Evolutionary conservation across 2,329 filamentous ascomycete species (phyloP).

Genomic region (Pseudocercospora vitis): DNA sequence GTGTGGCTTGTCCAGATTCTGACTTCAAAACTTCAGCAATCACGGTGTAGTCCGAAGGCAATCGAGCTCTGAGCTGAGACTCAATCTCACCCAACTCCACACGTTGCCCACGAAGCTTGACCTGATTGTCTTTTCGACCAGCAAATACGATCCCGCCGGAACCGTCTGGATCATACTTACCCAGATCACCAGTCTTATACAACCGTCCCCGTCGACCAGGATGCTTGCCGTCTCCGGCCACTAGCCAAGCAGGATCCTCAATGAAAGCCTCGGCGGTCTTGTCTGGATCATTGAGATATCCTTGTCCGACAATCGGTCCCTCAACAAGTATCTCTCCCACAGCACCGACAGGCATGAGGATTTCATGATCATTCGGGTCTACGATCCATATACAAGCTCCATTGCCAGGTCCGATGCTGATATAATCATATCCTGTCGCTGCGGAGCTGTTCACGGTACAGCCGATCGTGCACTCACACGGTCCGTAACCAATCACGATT

Average conservation of each 20-base stretch:
- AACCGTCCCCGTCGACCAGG: slow-evolving; percentile 42
- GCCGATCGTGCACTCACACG: not conserved
- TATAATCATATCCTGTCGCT: not conserved
- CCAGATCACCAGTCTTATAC: slow-evolving; percentile 30
- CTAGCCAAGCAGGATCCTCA: slow-evolving; percentile 9
- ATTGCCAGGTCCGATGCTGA: not conserved
- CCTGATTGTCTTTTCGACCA: slow-evolving; percentile 71
- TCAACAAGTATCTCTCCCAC: slow-evolving; percentile 48
- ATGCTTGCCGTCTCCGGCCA: not conserved
- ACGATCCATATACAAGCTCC: slow-evolving; percentile 16
- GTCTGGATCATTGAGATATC: slow-evolving; percentile 40
- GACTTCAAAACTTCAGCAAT: slow-evolving; percentile 43
- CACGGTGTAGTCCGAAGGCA: slow-evolving; percentile 42
- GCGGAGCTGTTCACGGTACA: not conserved
- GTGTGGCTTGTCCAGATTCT: slow-evolving; percentile 29
- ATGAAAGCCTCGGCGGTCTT: slow-evolving; percentile 36
- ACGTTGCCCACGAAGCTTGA: slow-evolving; percentile 74
- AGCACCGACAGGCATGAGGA: slow-evolving; percentile 15
- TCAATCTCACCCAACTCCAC: slow-evolving; percentile 76
- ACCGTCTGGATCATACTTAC: slow-evolving; percentile 38
- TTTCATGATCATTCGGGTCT: slow-evolving; percentile 18
- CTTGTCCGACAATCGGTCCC: slow-evolving; percentile 47
- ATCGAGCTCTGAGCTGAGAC: slow-evolving; percentile 39
- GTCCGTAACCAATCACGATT: slow-evolving; percentile 5
- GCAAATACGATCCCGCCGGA: slow-evolving; percentile 49